A percentile compares a stretch with the other conserved stretches of the same genome.
These are phyloP conservation scores for Lavandula angustifolia DNA, from an alignment of 257 asterid species.

Conservation along the genomic window DNA sequence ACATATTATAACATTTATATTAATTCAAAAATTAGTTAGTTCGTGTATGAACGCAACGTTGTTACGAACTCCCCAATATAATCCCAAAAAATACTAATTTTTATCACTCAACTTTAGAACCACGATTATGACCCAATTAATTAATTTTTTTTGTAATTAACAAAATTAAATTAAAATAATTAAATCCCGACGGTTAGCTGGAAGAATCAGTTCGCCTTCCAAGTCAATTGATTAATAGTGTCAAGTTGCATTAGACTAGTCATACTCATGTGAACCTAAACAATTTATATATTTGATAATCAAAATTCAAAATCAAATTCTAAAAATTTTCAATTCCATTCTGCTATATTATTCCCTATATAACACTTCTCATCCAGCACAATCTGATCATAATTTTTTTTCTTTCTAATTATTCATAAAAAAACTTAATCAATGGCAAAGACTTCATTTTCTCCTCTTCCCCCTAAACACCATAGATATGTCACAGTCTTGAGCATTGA, in stretches of 20 bases:
- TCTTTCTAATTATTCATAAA: too few species aligned
- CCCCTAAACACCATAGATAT: slow-evolving; percentile 32
- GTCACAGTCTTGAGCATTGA: slow-evolving; percentile 67
- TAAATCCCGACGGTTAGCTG: background rate
- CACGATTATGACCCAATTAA: too few species aligned
- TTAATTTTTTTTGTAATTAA: too few species aligned
- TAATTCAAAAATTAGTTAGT: background rate
- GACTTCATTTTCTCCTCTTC: slow-evolving; percentile 19
- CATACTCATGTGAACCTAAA: background rate
- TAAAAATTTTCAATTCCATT: background rate
- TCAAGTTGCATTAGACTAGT: background rate
- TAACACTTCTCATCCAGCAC: background rate
- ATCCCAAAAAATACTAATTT: background rate
- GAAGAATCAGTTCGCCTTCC: slow-evolving; percentile 16
- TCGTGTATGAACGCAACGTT: background rate
- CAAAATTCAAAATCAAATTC: background rate
- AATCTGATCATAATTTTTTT: background rate
- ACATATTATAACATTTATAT: background rate
- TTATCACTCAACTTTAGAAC: background rate
- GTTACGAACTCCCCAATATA: background rate
- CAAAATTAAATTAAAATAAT: too few species aligned
- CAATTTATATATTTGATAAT: too few species aligned
- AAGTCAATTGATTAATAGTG: background rate
- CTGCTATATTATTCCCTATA: background rate
- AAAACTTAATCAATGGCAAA: slow-evolving; percentile 27